A percentile compares a stretch with the other conserved stretches of the same genome.
Evolutionary conservation across 192 early-diverging fungal species (phyloP).

Genomic region (Backusella sp.): DNA sequence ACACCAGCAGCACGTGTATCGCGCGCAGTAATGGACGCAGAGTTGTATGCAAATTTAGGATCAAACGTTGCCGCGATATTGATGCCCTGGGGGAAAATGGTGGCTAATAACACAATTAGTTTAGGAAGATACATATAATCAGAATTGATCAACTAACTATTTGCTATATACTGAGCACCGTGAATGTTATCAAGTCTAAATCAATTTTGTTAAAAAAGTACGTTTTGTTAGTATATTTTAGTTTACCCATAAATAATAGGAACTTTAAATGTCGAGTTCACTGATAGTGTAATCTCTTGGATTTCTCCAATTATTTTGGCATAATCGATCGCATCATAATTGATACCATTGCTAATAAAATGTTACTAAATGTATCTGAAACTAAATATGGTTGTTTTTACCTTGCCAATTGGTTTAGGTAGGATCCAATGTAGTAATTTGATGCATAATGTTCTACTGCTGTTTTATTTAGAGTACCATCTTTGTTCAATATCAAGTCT

Average conservation of each 20-base stretch:
- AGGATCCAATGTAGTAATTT: slow-evolving; percentile 60
- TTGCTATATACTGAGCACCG: slow-evolving; percentile 66
- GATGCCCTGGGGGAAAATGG: slow-evolving; percentile 59
- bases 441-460: slow-evolving; percentile 55
- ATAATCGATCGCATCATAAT: slow-evolving; percentile 14
- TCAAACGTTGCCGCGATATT: slow-evolving; percentile 61
- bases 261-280: slow-evolving; percentile 38
- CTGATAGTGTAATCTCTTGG: slow-evolving; percentile 50
- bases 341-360: slow-evolving; percentile 33
- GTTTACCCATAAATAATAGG: slow-evolving; percentile 62
- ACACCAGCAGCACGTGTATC: slow-evolving; percentile 62
- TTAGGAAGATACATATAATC: background rate
- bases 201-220: background rate
- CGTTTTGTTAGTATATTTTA: background rate
- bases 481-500: slow-evolving; percentile 49
- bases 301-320: slow-evolving; percentile 43
- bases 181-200: slow-evolving; percentile 58
- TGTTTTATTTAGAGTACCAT: slow-evolving; percentile 51
- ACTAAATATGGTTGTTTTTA: slow-evolving; percentile 49
- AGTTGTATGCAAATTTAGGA: slow-evolving; percentile 52
- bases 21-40: slow-evolving; percentile 58
- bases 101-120: slow-evolving; percentile 18
- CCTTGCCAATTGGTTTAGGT: slow-evolving; percentile 58
- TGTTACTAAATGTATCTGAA: slow-evolving; percentile 41
- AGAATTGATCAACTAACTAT: slow-evolving; percentile 12